A percentile compares a stretch with the other conserved stretches of the same genome.
Conservation (phyloP, 768 basidiomycete genomes). For the Mycena polygramma region DNA sequence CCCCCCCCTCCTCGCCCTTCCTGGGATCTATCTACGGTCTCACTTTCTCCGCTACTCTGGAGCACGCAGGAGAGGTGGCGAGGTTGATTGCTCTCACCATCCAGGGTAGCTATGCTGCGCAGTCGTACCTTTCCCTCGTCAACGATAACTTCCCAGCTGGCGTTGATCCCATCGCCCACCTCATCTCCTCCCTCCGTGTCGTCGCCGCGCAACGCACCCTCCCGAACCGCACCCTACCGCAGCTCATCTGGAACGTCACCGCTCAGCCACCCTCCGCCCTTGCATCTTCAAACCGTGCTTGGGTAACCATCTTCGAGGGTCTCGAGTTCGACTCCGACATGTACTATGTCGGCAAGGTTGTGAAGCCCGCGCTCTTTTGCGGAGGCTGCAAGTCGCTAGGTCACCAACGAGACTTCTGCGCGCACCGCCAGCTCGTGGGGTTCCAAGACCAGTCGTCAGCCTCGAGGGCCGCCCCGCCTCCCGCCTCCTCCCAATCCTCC, state of each 20-base stretch:
- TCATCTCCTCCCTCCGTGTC: neutral
- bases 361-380: neutral
- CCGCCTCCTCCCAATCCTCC: too few species aligned
- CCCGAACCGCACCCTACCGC: too few species aligned
- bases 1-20: neutral
- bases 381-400: constrained; percentile 6
- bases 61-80: neutral
- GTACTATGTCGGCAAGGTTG: constrained; percentile 2
- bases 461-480: neutral
- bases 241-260: neutral
- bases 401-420: neutral
- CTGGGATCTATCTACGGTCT: neutral
- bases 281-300: neutral
- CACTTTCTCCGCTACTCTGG: neutral
- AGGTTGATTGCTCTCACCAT: neutral
- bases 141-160: neutral
- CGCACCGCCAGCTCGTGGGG: neutral
- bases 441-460: neutral
- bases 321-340: neutral
- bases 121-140: neutral
- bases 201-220: too few species aligned
- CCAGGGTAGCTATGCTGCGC: neutral
- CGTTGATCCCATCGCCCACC: neutral
- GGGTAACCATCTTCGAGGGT: neutral
- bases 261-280: neutral